phyloP scores from a whole-genome alignment of 768 basidiomycete species.

The Pisolithus sp. region DNA sequence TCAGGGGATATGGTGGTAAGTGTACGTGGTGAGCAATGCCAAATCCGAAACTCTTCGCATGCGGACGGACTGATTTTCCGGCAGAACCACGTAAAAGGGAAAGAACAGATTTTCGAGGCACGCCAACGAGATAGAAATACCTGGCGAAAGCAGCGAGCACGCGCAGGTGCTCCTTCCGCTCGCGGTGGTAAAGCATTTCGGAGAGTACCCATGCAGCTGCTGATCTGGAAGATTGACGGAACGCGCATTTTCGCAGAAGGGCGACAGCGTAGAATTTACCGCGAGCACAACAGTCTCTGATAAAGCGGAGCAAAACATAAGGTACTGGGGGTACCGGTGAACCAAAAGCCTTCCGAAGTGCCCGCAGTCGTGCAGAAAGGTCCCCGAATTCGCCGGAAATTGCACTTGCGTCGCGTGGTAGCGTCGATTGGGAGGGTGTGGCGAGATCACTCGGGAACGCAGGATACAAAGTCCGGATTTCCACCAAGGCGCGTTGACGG shows the following conservation, averaged over 20 bases:
- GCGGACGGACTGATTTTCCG: conserved; percentile 1
- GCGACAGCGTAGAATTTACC: conserved; percentile 14
- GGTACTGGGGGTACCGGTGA: conserved; percentile 18
- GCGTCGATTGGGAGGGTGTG: background rate
- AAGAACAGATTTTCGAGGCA: conserved; percentile 35
- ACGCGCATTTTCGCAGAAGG: conserved; percentile 16
- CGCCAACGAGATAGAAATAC: conserved; percentile 46
- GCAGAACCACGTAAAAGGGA: conserved; percentile 10
- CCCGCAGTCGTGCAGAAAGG: conserved; percentile 18
- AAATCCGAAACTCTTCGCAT: background rate
- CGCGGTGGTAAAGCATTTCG: conserved; percentile 25
- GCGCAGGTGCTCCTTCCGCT: conserved; percentile 9
- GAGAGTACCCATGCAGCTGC: conserved; percentile 21
- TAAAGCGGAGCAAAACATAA: conserved; percentile 11
- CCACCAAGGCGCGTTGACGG: conserved; percentile 1
- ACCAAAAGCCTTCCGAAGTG: conserved; percentile 18
- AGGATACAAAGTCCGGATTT: conserved; percentile 10
- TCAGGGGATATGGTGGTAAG: background rate
- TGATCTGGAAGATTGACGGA: conserved; percentile 19
- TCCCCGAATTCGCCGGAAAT: conserved; percentile 3
- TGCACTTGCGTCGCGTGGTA: background rate
- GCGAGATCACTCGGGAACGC: conserved; percentile 2
- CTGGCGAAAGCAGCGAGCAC: conserved; percentile 39
- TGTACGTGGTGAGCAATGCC: background rate
- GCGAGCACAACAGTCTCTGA: conserved; percentile 17